Evolutionary conservation across 148 eudicot species (phyloP).

Genomic region (Nepenthes mirabilis): DNA sequence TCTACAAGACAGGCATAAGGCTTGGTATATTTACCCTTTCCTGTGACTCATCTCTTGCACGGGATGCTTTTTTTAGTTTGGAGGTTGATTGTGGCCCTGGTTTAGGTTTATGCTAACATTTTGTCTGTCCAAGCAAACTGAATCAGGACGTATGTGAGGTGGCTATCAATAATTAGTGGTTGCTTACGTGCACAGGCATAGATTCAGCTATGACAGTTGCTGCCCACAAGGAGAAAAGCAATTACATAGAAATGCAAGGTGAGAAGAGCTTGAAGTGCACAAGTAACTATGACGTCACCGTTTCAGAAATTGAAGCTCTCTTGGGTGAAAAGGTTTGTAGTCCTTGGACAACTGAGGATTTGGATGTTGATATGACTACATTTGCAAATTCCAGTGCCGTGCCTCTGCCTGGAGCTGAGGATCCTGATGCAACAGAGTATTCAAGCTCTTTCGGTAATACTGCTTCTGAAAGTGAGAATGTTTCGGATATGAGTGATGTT

Average conservation of each 20-base stretch:
- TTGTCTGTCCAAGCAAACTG: too few relatives aligned
- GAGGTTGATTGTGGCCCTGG: too few relatives aligned
- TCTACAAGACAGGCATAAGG: too few relatives aligned
- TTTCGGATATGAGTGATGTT: slow-evolving; percentile 57
- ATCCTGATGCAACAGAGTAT: slow-evolving; percentile 80
- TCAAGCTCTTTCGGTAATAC: slow-evolving; percentile 90
- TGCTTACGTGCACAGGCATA: background rate
- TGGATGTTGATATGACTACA: slow-evolving; percentile 27
- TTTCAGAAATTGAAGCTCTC: slow-evolving; percentile 24
- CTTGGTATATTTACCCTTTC: too few relatives aligned
- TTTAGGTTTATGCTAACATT: too few relatives aligned
- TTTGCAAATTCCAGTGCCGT: slow-evolving; percentile 13
- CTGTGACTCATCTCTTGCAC: too few relatives aligned
- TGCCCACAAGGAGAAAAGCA: slow-evolving; percentile 15
- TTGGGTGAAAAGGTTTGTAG: slow-evolving; percentile 25
- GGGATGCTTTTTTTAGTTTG: too few relatives aligned
- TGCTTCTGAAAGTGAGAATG: slow-evolving; percentile 44
- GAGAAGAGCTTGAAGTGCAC: slow-evolving; percentile 20
- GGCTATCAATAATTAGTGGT: too few relatives aligned
- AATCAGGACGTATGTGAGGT: too few relatives aligned
- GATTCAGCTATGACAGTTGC: slow-evolving; percentile 17
- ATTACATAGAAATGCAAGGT: slow-evolving; percentile 13
- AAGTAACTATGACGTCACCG: slow-evolving; percentile 25
- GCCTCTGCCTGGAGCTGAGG: slow-evolving; percentile 24
- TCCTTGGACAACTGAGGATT: slow-evolving; percentile 14